These are phyloP conservation scores for Bathelium albidoporum DNA, from an alignment of 495 filamentous ascomycete genomes.

Conservation along the genomic window DNA sequence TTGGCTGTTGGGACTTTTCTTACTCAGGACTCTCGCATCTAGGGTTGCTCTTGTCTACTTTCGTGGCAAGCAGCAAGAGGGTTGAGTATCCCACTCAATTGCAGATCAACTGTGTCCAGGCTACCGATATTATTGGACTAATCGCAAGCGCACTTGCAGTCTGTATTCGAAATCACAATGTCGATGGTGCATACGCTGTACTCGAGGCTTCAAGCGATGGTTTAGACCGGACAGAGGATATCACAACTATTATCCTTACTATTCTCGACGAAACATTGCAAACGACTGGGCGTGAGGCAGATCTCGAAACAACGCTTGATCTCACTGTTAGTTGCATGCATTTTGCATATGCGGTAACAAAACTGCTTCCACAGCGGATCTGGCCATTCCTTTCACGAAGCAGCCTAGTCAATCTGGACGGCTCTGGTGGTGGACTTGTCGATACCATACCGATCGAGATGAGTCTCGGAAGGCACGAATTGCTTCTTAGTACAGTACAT, in stretches of 20 bases:
- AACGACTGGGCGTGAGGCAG: conserved; percentile 45
- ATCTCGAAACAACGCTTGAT: conserved; percentile 42
- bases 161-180: conserved; percentile 5
- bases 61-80: conserved; percentile 16
- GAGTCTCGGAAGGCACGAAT: conserved; percentile 60
- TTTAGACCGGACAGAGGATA: conserved; percentile 62
- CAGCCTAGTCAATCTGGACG: conserved; percentile 59
- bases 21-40: conserved; percentile 72
- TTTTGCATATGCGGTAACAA: conserved; percentile 61
- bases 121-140: conserved; percentile 50
- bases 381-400: conserved; percentile 84
- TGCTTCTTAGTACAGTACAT: conserved; percentile 59
- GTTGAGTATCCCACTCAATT: conserved; percentile 18
- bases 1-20: conserved; percentile 57
- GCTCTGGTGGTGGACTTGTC: conserved; percentile 61
- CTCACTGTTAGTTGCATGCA: conserved; percentile 64
- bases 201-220: conserved; percentile 64
- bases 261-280: conserved; percentile 70
- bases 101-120: conserved; percentile 36
- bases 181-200: conserved; percentile 33
- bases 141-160: background rate
- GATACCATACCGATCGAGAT: conserved; percentile 68
- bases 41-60: conserved; percentile 54
- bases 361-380: conserved; percentile 64
- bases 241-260: conserved; percentile 70